Conservation (phyloP, 768 basidiomycete species). For the Lactifluus volemus region DNA sequence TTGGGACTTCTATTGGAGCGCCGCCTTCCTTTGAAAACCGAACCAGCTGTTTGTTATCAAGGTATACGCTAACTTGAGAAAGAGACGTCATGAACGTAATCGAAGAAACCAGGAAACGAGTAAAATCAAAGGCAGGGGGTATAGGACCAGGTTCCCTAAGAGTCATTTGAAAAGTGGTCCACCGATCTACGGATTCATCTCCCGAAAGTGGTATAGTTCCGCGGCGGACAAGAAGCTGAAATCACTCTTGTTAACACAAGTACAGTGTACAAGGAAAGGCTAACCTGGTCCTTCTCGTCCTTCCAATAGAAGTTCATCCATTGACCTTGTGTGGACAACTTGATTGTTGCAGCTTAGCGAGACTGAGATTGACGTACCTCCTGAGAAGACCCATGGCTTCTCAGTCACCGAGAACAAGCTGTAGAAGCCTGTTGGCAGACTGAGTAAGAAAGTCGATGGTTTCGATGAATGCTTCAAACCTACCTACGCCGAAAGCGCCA, state of each 20-base stretch:
- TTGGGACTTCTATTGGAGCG: constrained; percentile 36
- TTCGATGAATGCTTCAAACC: constrained; percentile 15
- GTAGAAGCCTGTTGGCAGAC: constrained; percentile 47
- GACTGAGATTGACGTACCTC: constrained; percentile 39
- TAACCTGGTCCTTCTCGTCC: constrained; percentile 79
- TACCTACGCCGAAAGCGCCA: constrained; percentile 88
- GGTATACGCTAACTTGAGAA: constrained; percentile 65
- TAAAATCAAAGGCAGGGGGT: constrained; percentile 78
- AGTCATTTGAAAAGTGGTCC: constrained; percentile 89
- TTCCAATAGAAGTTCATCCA: constrained; percentile 99
- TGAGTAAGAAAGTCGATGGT: background rate
- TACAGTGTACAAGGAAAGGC: background rate
- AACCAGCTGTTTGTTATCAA: constrained; percentile 69
- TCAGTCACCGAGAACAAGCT: constrained; percentile 79
- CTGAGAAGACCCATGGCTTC: constrained; percentile 74
- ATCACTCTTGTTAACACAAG: background rate
- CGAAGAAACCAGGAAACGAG: constrained; percentile 81
- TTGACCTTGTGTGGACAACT: constrained; percentile 43
- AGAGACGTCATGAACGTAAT: constrained; percentile 90
- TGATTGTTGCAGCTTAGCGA: constrained; percentile 6
- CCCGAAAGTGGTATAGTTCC: constrained; percentile 47
- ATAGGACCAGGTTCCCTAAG: constrained; percentile 75
- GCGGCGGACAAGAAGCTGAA: constrained; percentile 72
- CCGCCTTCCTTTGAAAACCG: constrained; percentile 57
- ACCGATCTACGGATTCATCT: constrained; percentile 33